Base-by-base conservation (phyloP, 2,329 filamentous ascomycete species). In the Trichoderma harzianum region DNA sequence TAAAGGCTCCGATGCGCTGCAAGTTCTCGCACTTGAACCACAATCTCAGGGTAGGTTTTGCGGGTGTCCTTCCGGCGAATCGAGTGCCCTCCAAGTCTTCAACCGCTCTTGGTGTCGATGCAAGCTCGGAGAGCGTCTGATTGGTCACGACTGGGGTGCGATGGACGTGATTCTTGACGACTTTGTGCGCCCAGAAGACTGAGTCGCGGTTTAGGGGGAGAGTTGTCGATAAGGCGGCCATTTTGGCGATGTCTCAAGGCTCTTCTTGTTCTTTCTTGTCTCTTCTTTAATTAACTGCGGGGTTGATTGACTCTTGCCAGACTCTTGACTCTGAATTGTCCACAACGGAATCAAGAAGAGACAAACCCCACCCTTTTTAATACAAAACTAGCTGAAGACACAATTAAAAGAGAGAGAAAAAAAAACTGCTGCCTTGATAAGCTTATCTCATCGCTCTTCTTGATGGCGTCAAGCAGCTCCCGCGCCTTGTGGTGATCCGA, bases 11-110 rank as follows among this genome's bases (percentile, higher is more conserved):
- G 69, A 97, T 90, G 70, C 90, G 90, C 84, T 98, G 96, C 72
- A 93, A 85, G 81, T 98, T 98, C 85, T 98, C 95, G 81, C 94
- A 97, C 84, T 98, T 98, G 88, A 98, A 97, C 85, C 93, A 96
- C 67, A 98, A 86, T 14, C 89, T 86, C 51, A 97, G 83, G 64
- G 83, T 88, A 0, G 94, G 94, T 5, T 80, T 83, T 1, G 92
- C 89, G 0, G 90, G 86, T n/a, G 79, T 78, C 51, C 86, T 83
- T 7, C 86, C 87, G 75, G 87, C 80, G 83, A 86, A 90, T 74
- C 83, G 81, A 5, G 90, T 91, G 16, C 85, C 87, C 58, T 80
- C 77, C 0, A 92, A 83, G 5, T 87, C 84, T 5, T 85, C 83
- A 2, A 82, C 69, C 0, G 85, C 80, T 74, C 92, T 90, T 8